Percentiles rank a stretch among this genome's conserved stretches.
Evolutionary conservation across 192 early-diverging fungal genomes (phyloP).

Genomic region (Coemansia sp.): DNA sequence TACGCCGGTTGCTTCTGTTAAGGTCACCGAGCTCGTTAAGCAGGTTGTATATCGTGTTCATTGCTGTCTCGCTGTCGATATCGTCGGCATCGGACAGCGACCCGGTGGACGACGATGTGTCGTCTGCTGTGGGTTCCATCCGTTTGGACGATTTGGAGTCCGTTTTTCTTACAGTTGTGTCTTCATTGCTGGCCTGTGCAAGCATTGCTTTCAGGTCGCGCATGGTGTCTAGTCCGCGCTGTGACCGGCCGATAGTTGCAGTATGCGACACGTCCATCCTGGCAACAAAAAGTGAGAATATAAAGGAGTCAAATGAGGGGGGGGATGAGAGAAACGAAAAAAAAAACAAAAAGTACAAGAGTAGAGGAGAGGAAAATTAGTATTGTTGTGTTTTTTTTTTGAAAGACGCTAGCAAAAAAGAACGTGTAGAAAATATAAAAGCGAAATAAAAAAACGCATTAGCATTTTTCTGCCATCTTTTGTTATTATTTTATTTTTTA

Average conservation of each 20-base stretch:
- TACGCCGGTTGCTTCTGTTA: slow-evolving; percentile 45
- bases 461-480: too few relatives aligned
- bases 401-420: neutral
- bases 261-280: slow-evolving; percentile 41
- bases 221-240: slow-evolving; percentile 35
- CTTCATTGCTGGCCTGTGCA: slow-evolving; percentile 9
- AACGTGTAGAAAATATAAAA: neutral
- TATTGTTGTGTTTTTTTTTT: slow-evolving; percentile 4
- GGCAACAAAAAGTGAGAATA: neutral
- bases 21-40: slow-evolving; percentile 49
- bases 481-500: too few relatives aligned
- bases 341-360: neutral
- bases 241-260: slow-evolving; percentile 51
- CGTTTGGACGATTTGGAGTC: neutral
- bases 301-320: neutral
- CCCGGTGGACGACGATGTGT: neutral
- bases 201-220: slow-evolving; percentile 32
- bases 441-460: too few relatives aligned
- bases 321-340: slow-evolving; percentile 5
- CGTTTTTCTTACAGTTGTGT: neutral
- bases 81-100: slow-evolving; percentile 42
- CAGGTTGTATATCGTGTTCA: slow-evolving; percentile 52
- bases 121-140: neutral
- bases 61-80: slow-evolving; percentile 47
- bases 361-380: neutral